Percentiles rank a stretch among this genome's conserved stretches.
Conservation (phyloP, 768 basidiomycete species). For the Kockovaella imperatae region DNA sequence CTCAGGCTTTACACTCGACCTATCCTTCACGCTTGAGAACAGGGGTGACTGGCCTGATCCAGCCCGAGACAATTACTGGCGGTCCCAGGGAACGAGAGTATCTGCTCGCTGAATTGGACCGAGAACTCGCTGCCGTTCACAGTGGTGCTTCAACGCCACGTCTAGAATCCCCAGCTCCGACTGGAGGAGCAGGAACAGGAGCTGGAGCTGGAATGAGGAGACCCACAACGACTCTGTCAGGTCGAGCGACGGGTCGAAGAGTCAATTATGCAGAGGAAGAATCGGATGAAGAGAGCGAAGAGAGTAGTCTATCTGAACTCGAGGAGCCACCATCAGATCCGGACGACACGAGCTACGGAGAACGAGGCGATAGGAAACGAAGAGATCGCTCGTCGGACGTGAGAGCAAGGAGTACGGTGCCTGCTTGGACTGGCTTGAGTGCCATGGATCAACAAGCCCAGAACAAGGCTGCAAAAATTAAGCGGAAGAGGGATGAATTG, state of each 20-base stretch:
- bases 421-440: slow-evolving; percentile 46
- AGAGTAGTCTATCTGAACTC: slow-evolving; percentile 77
- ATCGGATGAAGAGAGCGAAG: slow-evolving; percentile 61
- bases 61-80: slow-evolving; percentile 59
- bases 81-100: slow-evolving; percentile 34
- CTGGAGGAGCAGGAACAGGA: neutral
- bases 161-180: slow-evolving; percentile 24
- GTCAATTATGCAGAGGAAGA: slow-evolving; percentile 49
- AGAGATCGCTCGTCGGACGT: neutral
- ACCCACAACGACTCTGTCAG: slow-evolving; percentile 4
- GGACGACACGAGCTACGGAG: slow-evolving; percentile 28
- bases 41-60: slow-evolving; percentile 79
- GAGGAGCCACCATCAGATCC: slow-evolving; percentile 47
- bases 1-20: slow-evolving; percentile 69
- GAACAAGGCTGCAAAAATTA: slow-evolving; percentile 55
- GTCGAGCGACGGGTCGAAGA: slow-evolving; percentile 11
- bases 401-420: slow-evolving; percentile 2
- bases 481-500: slow-evolving; percentile 40
- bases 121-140: slow-evolving; percentile 7
- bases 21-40: slow-evolving; percentile 87
- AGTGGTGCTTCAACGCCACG: slow-evolving; percentile 24
- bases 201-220: too few species aligned
- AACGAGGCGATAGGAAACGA: neutral
- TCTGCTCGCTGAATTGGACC: slow-evolving; percentile 28
- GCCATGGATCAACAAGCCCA: slow-evolving; percentile 66